phyloP scores from a whole-genome alignment of 192 early-diverging fungal genomes.

The Podila clonocystis region DNA sequence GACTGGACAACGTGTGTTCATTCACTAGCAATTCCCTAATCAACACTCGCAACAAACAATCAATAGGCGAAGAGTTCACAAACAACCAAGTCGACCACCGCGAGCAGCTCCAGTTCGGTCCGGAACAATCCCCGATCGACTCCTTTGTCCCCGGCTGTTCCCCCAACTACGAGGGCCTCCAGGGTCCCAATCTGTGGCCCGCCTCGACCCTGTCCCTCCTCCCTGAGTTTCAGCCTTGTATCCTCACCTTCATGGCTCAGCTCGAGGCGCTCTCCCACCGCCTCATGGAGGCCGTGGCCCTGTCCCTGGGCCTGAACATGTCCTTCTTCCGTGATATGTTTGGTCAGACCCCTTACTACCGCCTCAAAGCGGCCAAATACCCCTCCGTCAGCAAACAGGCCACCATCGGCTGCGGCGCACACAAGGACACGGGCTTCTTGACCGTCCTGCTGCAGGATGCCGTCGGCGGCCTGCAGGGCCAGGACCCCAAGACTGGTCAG shows the following conservation, averaged over 20 bases:
- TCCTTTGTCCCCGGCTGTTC: constrained; percentile 18
- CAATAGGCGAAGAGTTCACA: constrained; percentile 60
- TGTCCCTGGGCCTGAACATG: constrained; percentile 52
- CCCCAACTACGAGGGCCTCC: constrained; percentile 58
- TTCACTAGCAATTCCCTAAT: background rate
- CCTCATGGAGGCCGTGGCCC: constrained; percentile 58
- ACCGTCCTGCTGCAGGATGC: constrained; percentile 66
- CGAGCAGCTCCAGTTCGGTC: constrained; percentile 70
- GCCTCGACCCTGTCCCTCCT: constrained; percentile 25
- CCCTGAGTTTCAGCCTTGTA: constrained; percentile 54
- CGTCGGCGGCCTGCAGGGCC: constrained; percentile 71
- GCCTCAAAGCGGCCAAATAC: constrained; percentile 56
- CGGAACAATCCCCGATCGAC: constrained; percentile 38
- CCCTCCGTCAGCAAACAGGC: constrained; percentile 50
- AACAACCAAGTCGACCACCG: constrained; percentile 55
- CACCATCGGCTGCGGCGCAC: constrained; percentile 67
- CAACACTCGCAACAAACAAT: background rate
- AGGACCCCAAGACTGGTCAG: constrained; percentile 59
- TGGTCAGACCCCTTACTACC: constrained; percentile 48
- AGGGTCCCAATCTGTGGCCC: constrained; percentile 74
- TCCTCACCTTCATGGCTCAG: constrained; percentile 51
- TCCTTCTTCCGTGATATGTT: constrained; percentile 54
- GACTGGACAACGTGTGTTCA: background rate
- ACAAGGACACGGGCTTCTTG: constrained; percentile 65
- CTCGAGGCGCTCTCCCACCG: constrained; percentile 54